A percentile compares a stretch with the other conserved stretches of the same genome.
These are phyloP conservation scores for Delonix regia DNA, from an alignment of 306 rosid species.

Conservation along the genomic window DNA sequence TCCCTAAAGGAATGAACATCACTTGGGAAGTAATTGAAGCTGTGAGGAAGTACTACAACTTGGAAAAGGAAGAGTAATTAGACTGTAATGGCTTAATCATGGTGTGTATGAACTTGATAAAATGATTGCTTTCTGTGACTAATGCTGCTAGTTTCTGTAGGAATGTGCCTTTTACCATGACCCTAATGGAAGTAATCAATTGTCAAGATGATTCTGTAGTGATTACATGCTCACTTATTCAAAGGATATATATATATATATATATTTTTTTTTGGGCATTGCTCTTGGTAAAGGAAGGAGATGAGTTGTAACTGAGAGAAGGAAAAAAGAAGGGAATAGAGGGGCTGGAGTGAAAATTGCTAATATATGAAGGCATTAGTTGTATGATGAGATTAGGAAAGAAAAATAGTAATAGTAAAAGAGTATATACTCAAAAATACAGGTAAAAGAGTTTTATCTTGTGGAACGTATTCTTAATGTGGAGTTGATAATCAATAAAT, in stretches of 20 bases:
- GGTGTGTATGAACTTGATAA: slow-evolving; percentile 36
- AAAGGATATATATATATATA: too few species aligned
- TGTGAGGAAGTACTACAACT: slow-evolving; percentile 55
- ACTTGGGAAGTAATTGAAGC: slow-evolving; percentile 62
- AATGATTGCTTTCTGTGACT: slow-evolving; percentile 29
- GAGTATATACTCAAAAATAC: too few species aligned
- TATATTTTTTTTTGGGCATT: neutral
- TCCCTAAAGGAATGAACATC: slow-evolving; percentile 64
- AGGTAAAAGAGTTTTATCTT: too few species aligned
- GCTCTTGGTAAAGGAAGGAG: too few species aligned
- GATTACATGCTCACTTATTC: neutral
- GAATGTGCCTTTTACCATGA: slow-evolving; percentile 15
- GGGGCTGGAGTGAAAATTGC: too few species aligned
- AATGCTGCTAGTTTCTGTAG: neutral
- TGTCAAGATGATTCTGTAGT: slow-evolving; percentile 5
- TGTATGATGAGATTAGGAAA: too few species aligned
- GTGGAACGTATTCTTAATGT: too few species aligned
- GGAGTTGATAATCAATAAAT: too few species aligned
- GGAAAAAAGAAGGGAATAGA: too few species aligned
- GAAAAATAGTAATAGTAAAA: too few species aligned
- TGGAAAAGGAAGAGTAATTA: slow-evolving; percentile 37
- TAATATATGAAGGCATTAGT: too few species aligned
- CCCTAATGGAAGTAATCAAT: slow-evolving; percentile 16
- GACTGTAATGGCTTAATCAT: slow-evolving; percentile 20
- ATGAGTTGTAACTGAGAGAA: too few species aligned